Evolutionary conservation across 2,329 filamentous ascomycete species (phyloP), one percentile per base, ranked within the genome.

Genomic region (Plectosphaerella plurivora): DNA sequence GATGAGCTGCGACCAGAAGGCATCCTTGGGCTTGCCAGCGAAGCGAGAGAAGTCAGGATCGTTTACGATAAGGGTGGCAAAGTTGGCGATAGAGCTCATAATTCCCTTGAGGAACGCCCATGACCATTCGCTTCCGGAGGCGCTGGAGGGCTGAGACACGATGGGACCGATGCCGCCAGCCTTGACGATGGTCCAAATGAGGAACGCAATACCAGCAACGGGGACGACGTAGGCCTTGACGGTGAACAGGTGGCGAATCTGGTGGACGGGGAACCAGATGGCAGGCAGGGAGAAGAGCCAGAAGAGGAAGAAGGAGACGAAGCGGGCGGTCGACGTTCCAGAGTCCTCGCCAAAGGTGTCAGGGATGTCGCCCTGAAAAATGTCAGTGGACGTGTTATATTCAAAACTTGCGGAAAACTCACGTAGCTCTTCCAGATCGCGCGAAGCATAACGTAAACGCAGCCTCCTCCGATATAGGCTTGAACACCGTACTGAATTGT

Each of bases 41-140:
- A 96, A 97, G 66, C 92, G 87, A 18, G 89, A 77, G 67, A 96
- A 96, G 64, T 96, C 28, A 0, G 88, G 88, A 59, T 89, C 86
- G 66, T 95, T 86, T 55, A 87, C 79, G 59, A 96, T 94, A 35
- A 96, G 78, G 0, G 91, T 91, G 1, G 91, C 89, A 64, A 96
- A 96, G 72, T 96, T 96, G 61, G 89, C 88, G 58, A 97, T 91
- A 4, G 89, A 86, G 22, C 81, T 86, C 91, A 96, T 96, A 70
- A 96, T 86, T 37, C 90, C 90, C 55, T 86, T 87, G 54, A 97
- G 81, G 53, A 96, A 84, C 22, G 84, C 82, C 92, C 92, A 97
- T 2, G 77, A 90, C 4, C 96, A 76, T 0, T 78, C 77, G 55
- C 81, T 86, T 25, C 91, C 91, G 5, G 82, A 71, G 5, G 83